A percentile compares a stretch with the other conserved stretches of the same genome.
Conservation (phyloP, 345 rosid species). For the Eucalyptus tenuipes region DNA sequence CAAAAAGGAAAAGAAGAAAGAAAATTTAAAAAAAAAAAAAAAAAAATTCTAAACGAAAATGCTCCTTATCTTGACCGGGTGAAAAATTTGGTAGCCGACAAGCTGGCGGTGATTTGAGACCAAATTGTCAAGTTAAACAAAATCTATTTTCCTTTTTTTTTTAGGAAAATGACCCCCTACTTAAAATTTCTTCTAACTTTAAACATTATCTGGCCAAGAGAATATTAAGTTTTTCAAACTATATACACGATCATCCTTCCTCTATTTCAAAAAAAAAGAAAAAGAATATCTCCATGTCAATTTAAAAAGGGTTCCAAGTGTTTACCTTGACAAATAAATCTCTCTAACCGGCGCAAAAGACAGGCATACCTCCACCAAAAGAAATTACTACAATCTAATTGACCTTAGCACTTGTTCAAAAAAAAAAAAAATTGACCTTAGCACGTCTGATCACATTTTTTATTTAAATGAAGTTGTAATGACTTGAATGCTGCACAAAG, state of each 20-base stretch:
- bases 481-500: neutral
- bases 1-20: neutral
- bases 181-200: neutral
- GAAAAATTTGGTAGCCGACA: too few relatives aligned
- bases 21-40: neutral
- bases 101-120: neutral
- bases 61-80: neutral
- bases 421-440: neutral
- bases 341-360: neutral
- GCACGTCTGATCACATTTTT: neutral
- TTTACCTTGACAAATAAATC: neutral
- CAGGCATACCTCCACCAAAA: neutral
- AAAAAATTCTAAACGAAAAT: neutral
- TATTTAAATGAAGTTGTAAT: neutral
- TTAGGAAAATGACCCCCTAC: neutral
- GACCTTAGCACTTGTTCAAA: neutral
- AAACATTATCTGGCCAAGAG: fast-evolving
- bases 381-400: neutral
- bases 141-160: too few relatives aligned
- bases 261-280: neutral
- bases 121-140: neutral
- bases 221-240: fast-evolving
- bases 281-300: neutral
- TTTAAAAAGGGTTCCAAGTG: neutral
- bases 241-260: neutral